These are phyloP conservation scores for Hypoxylon sp. DNA, from an alignment of 2,329 filamentous ascomycete species.

Conservation along the genomic window DNA sequence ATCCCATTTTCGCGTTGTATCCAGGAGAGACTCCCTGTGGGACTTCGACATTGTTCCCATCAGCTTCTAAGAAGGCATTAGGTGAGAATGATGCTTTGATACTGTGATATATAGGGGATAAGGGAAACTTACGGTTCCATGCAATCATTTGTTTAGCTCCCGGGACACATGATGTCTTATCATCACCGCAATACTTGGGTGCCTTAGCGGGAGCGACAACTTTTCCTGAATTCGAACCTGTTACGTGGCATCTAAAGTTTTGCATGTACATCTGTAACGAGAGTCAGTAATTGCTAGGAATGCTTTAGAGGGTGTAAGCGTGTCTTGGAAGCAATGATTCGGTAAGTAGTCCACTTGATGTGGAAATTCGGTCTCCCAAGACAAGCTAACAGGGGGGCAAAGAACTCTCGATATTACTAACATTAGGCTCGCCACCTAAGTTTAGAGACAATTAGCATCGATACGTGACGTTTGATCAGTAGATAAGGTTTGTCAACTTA, in stretches of 20 bases:
- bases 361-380: too few species aligned
- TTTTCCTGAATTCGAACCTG: slow-evolving; percentile 59
- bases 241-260: slow-evolving; percentile 65
- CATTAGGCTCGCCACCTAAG: neutral
- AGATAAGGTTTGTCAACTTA: slow-evolving; percentile 14
- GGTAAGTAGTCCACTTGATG: too few species aligned
- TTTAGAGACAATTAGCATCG: neutral
- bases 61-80: slow-evolving; percentile 46
- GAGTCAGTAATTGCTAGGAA: neutral
- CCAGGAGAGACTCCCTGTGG: slow-evolving; percentile 52
- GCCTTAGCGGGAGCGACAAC: slow-evolving; percentile 59
- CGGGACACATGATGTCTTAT: slow-evolving; percentile 56
- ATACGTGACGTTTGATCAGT: neutral
- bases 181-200: slow-evolving; percentile 61
- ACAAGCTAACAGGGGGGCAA: too few species aligned
- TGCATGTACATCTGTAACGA: slow-evolving; percentile 59
- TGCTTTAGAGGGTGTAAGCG: neutral
- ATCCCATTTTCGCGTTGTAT: slow-evolving; percentile 57
- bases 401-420: too few species aligned
- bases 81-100: neutral
- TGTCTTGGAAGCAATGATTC: too few species aligned
- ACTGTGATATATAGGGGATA: neutral
- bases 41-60: slow-evolving; percentile 55
- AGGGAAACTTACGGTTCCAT: slow-evolving; percentile 59
- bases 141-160: slow-evolving; percentile 68